These are phyloP conservation scores for Spongiforma sp. DNA, from an alignment of 1,284 basidiomycete genomes.

Conservation along the genomic window DNA sequence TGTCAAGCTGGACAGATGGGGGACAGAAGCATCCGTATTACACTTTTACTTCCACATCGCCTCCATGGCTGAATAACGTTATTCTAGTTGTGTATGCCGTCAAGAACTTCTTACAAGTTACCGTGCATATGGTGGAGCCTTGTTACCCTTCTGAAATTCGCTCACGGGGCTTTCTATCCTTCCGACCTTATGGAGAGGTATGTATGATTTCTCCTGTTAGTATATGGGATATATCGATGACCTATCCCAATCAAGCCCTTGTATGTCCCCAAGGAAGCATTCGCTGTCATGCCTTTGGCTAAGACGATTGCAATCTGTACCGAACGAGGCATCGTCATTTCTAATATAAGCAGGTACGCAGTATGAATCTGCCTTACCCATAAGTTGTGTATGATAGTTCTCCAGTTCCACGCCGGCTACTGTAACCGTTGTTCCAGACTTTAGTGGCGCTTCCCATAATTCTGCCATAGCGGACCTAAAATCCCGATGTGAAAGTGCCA, in stretches of 20 bases:
- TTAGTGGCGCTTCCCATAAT: conserved; percentile 49
- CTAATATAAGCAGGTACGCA: conserved; percentile 66
- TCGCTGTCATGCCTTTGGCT: conserved; percentile 59
- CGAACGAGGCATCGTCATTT: conserved; percentile 64
- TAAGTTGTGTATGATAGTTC: conserved; percentile 7
- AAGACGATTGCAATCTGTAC: conserved; percentile 70
- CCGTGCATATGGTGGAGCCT: conserved; percentile 53
- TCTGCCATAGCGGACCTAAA: conserved; percentile 58
- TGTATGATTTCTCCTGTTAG: conserved; percentile 22
- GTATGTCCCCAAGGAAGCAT: conserved; percentile 70
- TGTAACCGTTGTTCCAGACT: conserved; percentile 64
- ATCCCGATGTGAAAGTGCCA: conserved; percentile 58
- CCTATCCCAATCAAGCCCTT: conserved; percentile 51
- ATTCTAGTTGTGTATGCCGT: conserved; percentile 67
- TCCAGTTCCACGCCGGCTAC: conserved; percentile 46
- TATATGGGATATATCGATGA: neutral
- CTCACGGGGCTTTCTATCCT: conserved; percentile 43
- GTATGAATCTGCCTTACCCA: neutral
- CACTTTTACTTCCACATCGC: neutral
- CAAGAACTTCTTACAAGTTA: conserved; percentile 63
- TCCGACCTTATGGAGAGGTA: conserved; percentile 68
- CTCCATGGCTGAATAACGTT: conserved; percentile 13
- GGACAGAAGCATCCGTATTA: conserved; percentile 57
- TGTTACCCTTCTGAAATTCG: conserved; percentile 36
- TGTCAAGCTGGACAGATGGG: conserved; percentile 60